phyloP scores from a whole-genome alignment of 1,139 yeast genomes.

The Blastobotrys arbuscula region DNA sequence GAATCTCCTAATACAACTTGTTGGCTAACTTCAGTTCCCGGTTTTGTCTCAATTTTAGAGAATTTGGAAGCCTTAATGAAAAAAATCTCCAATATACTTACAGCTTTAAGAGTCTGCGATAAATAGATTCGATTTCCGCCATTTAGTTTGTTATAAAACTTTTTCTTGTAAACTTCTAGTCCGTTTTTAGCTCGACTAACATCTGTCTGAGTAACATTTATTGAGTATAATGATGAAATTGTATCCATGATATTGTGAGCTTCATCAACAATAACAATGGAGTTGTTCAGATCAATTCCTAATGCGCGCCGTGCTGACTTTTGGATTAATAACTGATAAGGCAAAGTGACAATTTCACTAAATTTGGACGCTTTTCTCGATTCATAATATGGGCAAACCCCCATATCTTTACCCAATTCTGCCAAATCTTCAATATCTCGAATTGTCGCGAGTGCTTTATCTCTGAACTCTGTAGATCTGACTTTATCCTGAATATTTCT shows the following conservation, averaged over 20 bases:
- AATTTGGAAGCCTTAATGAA: slow-evolving; percentile 31
- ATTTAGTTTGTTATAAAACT: slow-evolving; percentile 58
- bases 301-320: slow-evolving; percentile 56
- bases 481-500: slow-evolving; percentile 33
- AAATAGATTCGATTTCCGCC: slow-evolving; percentile 71
- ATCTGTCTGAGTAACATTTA: slow-evolving; percentile 48
- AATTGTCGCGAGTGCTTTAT: slow-evolving; percentile 52
- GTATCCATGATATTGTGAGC: slow-evolving; percentile 88
- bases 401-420: slow-evolving; percentile 49
- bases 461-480: slow-evolving; percentile 48
- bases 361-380: slow-evolving; percentile 49
- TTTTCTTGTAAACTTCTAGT: slow-evolving; percentile 49
- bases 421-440: slow-evolving; percentile 82
- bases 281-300: slow-evolving; percentile 52
- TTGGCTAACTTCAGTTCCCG: slow-evolving; percentile 52
- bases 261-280: slow-evolving; percentile 81
- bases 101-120: slow-evolving; percentile 55
- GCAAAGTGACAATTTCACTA: slow-evolving; percentile 75
- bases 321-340: slow-evolving; percentile 75
- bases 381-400: slow-evolving; percentile 80
- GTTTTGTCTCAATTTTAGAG: slow-evolving; percentile 32
- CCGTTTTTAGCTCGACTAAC: slow-evolving; percentile 42
- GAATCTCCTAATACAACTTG: slow-evolving; percentile 57
- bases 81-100: slow-evolving; percentile 48
- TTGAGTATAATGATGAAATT: slow-evolving; percentile 63